Evolutionary conservation across 2,329 filamentous ascomycete species (phyloP).

Genomic region (Claviceps digitariae): DNA sequence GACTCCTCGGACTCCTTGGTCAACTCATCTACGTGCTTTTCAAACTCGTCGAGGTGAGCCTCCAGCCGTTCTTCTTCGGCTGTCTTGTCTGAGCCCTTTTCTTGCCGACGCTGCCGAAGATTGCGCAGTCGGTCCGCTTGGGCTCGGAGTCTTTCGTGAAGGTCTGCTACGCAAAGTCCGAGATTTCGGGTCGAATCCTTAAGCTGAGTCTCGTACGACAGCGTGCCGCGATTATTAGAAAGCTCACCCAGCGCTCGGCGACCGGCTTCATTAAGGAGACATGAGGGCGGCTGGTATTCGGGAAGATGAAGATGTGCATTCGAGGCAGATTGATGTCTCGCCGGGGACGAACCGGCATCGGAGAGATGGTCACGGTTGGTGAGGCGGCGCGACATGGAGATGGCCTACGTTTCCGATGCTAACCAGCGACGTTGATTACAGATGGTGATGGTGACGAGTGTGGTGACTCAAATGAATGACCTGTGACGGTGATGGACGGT

Average conservation of each 20-base stretch:
- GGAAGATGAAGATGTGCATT: slow-evolving; percentile 30
- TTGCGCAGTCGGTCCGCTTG: slow-evolving; percentile 21
- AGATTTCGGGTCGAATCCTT: slow-evolving; percentile 30
- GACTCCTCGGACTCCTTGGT: slow-evolving; percentile 32
- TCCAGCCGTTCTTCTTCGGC: slow-evolving; percentile 25
- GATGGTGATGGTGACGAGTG: slow-evolving; percentile 2
- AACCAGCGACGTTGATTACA: background rate
- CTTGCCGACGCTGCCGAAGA: slow-evolving; percentile 21
- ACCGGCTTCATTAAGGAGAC: slow-evolving; percentile 27
- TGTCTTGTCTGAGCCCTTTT: slow-evolving; percentile 22
- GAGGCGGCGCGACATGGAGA: slow-evolving; percentile 21
- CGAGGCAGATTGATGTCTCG: slow-evolving; percentile 1
- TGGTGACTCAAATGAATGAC: too few species aligned
- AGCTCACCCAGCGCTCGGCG: slow-evolving; percentile 29
- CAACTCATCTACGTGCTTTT: slow-evolving; percentile 25
- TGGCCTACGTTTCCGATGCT: background rate
- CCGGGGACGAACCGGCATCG: slow-evolving; percentile 4
- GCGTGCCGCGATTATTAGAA: slow-evolving; percentile 25
- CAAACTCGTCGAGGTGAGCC: slow-evolving; percentile 25
- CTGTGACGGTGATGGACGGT: background rate
- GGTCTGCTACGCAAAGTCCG: slow-evolving; percentile 29
- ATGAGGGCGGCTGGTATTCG: slow-evolving; percentile 34
- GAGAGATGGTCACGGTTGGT: slow-evolving; percentile 14
- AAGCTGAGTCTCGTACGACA: slow-evolving; percentile 32
- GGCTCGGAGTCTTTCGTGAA: slow-evolving; percentile 33